Conservation (phyloP, 2,329 filamentous ascomycete genomes). For the Fusarium tuaranense region DNA sequence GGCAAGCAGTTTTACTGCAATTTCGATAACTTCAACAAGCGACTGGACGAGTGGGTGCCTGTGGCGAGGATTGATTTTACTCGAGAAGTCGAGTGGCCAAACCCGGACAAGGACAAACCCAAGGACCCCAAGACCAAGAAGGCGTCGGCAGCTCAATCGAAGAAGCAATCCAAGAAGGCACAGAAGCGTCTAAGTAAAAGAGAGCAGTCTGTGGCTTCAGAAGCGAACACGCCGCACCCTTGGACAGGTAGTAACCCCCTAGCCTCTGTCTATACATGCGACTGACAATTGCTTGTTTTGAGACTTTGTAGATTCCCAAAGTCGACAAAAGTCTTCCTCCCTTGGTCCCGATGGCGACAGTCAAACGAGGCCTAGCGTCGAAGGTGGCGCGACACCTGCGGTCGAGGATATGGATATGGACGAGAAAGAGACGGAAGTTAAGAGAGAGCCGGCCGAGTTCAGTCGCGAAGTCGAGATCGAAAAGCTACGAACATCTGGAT, state of each 20-base stretch:
- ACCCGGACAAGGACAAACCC: conserved; percentile 84
- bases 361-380: conserved; percentile 57
- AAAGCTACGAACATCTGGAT: conserved; percentile 91
- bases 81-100: conserved; percentile 96
- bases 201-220: conserved; percentile 66
- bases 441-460: conserved; percentile 68
- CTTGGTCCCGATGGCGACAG: conserved; percentile 57
- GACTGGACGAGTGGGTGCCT: conserved; percentile 86
- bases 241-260: conserved; percentile 55
- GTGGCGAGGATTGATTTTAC: conserved; percentile 85
- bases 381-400: conserved; percentile 59
- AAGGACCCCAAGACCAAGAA: conserved; percentile 84
- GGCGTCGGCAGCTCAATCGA: conserved; percentile 64
- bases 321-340: conserved; percentile 57
- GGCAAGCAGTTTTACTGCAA: conserved; percentile 94
- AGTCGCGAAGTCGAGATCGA: conserved; percentile 94
- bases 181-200: conserved; percentile 67
- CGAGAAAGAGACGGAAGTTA: conserved; percentile 59
- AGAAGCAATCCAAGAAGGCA: conserved; percentile 70
- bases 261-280: not conserved
- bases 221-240: conserved; percentile 65
- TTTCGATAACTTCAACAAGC: conserved; percentile 98
- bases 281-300: not conserved
- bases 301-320: conserved; percentile 63
- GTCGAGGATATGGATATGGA: conserved; percentile 68